Evolutionary conservation across 768 basidiomycete species (phyloP).

Genomic region (Amanita muscaria): DNA sequence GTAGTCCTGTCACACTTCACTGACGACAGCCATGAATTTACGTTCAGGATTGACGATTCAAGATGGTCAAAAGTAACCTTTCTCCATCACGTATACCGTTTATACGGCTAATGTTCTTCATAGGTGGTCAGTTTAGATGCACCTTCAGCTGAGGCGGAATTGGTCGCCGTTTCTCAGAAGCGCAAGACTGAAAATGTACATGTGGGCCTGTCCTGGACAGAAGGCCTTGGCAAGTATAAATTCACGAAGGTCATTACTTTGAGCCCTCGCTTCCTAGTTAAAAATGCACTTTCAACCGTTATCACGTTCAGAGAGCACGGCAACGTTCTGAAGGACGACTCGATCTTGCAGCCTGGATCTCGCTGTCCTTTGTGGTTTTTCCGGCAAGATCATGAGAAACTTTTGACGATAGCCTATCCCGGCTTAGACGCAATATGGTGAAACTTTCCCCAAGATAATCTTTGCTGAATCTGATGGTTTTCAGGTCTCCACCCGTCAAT

Average conservation of each 20-base stretch:
- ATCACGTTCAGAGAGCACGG: conserved; percentile 86
- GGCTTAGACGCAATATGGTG: conserved; percentile 81
- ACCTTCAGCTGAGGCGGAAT: conserved; percentile 79
- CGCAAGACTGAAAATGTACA: conserved; percentile 65
- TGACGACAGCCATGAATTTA: conserved; percentile 74
- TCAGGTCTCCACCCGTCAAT: conserved; percentile 88
- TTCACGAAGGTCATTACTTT: conserved; percentile 89
- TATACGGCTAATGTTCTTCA: conserved; percentile 2
- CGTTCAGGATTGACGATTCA: conserved; percentile 74
- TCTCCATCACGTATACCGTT: not conserved
- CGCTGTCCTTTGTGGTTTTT: conserved; percentile 60
- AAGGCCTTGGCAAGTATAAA: conserved; percentile 96
- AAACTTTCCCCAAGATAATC: conserved; percentile 11
- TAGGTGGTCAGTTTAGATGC: conserved; percentile 88
- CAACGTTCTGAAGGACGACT: conserved; percentile 52
- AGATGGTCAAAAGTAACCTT: conserved; percentile 78
- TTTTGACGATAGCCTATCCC: conserved; percentile 81
- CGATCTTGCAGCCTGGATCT: conserved; percentile 57
- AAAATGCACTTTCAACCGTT: conserved; percentile 62
- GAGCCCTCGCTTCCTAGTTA: conserved; percentile 83
- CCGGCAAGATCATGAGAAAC: conserved; percentile 55
- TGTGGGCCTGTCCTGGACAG: conserved; percentile 83
- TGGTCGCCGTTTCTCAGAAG: conserved; percentile 57
- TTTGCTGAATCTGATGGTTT: not conserved
- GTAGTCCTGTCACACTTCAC: conserved; percentile 82